These are phyloP conservation scores for Leucaena leucocephala DNA, from an alignment of 306 rosid species.

Conservation along the genomic window DNA sequence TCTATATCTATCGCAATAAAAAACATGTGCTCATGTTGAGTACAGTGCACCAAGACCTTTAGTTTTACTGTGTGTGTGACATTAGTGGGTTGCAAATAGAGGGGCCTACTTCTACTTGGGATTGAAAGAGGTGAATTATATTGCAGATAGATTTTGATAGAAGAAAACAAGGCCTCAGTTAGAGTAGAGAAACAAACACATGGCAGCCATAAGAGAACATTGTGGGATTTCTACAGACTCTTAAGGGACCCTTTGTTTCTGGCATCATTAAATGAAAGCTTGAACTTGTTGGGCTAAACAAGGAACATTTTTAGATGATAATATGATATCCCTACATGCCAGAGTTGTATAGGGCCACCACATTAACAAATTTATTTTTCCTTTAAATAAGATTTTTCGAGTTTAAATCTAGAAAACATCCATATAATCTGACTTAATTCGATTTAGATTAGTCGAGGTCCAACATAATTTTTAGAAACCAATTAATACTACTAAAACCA, in stretches of 20 bases:
- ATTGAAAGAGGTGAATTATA: constrained; percentile 7
- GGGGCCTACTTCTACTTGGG: constrained; percentile 48
- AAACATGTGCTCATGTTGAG: too few relatives aligned
- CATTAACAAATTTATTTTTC: constrained; percentile 3
- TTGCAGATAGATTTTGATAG: constrained; percentile 37
- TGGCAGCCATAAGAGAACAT: constrained; percentile 61
- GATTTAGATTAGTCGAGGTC: neutral
- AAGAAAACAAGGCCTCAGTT: constrained; percentile 30
- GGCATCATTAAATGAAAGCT: constrained; percentile 63
- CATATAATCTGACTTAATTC: neutral
- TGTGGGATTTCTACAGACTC: constrained; percentile 45
- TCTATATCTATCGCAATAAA: too few relatives aligned
- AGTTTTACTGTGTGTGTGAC: neutral
- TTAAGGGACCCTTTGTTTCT: constrained; percentile 40
- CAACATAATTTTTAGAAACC: too few relatives aligned
- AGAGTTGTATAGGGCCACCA: constrained; percentile 70
- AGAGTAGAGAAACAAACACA: constrained; percentile 43
- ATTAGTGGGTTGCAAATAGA: constrained; percentile 16
- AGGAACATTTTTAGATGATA: constrained; percentile 42
- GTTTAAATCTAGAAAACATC: neutral
- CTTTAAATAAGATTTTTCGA: too few relatives aligned
- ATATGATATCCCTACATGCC: constrained; percentile 39
- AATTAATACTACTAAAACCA: too few relatives aligned
- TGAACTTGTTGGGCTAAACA: neutral
- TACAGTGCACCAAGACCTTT: neutral